A percentile compares a stretch with the other conserved stretches of the same genome.
Conservation (phyloP, 129 eudicot genomes). For the Cynara cardunculus region DNA sequence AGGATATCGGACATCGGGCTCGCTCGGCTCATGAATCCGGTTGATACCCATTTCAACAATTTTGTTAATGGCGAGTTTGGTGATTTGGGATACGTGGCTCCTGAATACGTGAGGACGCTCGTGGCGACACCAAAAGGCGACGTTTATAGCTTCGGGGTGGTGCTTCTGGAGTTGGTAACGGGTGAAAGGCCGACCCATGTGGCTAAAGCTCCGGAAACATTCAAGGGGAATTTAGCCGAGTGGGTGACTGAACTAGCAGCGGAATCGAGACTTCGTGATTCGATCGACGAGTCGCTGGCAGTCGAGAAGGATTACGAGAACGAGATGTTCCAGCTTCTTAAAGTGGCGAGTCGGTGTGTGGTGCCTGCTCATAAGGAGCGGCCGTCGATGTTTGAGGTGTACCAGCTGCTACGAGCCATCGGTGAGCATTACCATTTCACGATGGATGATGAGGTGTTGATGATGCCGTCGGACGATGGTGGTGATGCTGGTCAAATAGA, state of each 20-base stretch:
- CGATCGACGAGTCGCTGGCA: constrained; percentile 50
- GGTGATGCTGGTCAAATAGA: constrained; percentile 46
- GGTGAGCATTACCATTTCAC: constrained; percentile 69
- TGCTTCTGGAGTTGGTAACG: constrained; percentile 80
- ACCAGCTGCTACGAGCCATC: constrained; percentile 73
- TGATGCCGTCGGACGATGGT: constrained; percentile 34
- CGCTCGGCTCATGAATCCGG: constrained; percentile 83
- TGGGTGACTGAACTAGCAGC: constrained; percentile 61
- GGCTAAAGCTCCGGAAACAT: constrained; percentile 59
- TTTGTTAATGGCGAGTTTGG: constrained; percentile 95
- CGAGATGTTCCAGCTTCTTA: constrained; percentile 74
- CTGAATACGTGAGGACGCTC: constrained; percentile 72
- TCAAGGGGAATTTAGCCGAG: constrained; percentile 76
- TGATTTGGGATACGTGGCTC: constrained; percentile 88
- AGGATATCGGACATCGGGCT: constrained; percentile 90
- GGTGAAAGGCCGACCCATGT: constrained; percentile 64
- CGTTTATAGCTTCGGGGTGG: constrained; percentile 86
- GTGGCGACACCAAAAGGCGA: constrained; percentile 94
- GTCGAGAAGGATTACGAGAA: constrained; percentile 40
- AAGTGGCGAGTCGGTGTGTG: constrained; percentile 79
- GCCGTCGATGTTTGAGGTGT: constrained; percentile 87
- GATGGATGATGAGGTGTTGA: constrained; percentile 54
- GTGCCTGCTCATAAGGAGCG: constrained; percentile 58
- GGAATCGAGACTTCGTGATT: constrained; percentile 50
- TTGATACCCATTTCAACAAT: constrained; percentile 84